Evolutionary conservation across 441 rosid genomes (phyloP).

Genomic region (Pelargonium myrrhifolium): DNA sequence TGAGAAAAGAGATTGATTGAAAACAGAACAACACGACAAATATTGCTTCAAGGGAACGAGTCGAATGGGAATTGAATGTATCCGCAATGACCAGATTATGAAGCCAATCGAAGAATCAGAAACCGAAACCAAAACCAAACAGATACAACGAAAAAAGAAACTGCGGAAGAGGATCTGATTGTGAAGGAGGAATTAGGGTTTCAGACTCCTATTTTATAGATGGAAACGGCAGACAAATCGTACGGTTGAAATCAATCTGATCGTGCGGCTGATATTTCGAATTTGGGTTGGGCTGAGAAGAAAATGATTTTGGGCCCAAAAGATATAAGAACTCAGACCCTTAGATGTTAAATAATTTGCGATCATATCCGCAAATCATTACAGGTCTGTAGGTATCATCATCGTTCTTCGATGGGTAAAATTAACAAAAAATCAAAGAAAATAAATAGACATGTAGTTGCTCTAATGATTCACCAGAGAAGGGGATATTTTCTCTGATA

Average conservation of each 20-base stretch:
- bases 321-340: constrained; percentile 20
- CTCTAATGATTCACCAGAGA: constrained; percentile 7
- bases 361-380: constrained; percentile 24
- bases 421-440: not conserved
- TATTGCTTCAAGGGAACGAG: constrained; percentile 30
- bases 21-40: constrained; percentile 14
- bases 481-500: not conserved
- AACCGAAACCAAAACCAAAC: too few relatives aligned
- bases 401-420: not conserved
- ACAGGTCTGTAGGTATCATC: constrained; percentile 24
- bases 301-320: too few relatives aligned
- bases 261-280: too few relatives aligned
- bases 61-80: constrained; percentile 15
- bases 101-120: constrained; percentile 13
- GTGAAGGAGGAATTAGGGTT: too few relatives aligned
- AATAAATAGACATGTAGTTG: constrained; percentile 15
- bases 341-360: constrained; percentile 21
- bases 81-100: constrained; percentile 26
- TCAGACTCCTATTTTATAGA: too few relatives aligned
- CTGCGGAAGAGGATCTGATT: too few relatives aligned
- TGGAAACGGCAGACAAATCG: too few relatives aligned
- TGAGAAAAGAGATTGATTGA: not conserved
- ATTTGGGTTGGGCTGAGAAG: too few relatives aligned
- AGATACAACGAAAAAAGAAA: too few relatives aligned
- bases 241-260: too few relatives aligned